phyloP scores from a whole-genome alignment of 441 rosid genomes.

The Pelargonium myrrhifolium region DNA sequence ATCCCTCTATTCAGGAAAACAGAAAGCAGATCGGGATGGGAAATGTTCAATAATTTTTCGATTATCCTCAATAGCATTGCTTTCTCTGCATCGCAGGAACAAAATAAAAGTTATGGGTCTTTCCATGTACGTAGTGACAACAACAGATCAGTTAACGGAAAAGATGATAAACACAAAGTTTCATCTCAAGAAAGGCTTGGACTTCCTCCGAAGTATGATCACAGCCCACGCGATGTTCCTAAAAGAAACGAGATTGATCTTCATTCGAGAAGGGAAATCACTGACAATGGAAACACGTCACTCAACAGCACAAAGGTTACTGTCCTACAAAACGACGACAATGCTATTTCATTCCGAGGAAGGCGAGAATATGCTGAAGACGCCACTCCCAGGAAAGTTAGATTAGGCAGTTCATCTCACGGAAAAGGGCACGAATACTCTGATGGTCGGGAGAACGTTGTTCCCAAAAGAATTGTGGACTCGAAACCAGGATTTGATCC shows the following conservation, averaged over 20 bases:
- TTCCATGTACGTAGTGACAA: slow-evolving; percentile 25
- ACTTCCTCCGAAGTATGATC: slow-evolving; percentile 18
- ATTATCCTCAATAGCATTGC: too few relatives aligned
- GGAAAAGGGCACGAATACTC: slow-evolving; percentile 27
- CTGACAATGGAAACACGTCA: slow-evolving; percentile 25
- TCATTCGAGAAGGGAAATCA: slow-evolving; percentile 22
- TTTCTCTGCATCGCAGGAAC: slow-evolving; percentile 30
- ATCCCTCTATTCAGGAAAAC: not conserved
- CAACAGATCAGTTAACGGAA: slow-evolving; percentile 28
- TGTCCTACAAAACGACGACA: slow-evolving; percentile 28
- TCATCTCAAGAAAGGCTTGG: slow-evolving; percentile 32
- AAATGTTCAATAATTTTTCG: too few relatives aligned
- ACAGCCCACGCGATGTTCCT: slow-evolving; percentile 17
- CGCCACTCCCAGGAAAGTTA: slow-evolving; percentile 30
- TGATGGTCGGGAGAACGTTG: slow-evolving; percentile 32
- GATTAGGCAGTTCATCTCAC: slow-evolving; percentile 38
- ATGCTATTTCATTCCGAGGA: slow-evolving; percentile 24
- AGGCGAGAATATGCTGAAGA: slow-evolving; percentile 39
- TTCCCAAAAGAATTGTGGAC: slow-evolving; percentile 22
- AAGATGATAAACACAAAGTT: slow-evolving; percentile 25
- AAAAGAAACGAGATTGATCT: slow-evolving; percentile 29
- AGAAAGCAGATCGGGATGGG: not conserved
- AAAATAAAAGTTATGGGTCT: slow-evolving; percentile 32
- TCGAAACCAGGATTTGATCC: slow-evolving; percentile 25
- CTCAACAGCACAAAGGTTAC: slow-evolving; percentile 28